Conservation (phyloP, 2,329 filamentous ascomycete genomes). For the Pestalotiopsis sp. region DNA sequence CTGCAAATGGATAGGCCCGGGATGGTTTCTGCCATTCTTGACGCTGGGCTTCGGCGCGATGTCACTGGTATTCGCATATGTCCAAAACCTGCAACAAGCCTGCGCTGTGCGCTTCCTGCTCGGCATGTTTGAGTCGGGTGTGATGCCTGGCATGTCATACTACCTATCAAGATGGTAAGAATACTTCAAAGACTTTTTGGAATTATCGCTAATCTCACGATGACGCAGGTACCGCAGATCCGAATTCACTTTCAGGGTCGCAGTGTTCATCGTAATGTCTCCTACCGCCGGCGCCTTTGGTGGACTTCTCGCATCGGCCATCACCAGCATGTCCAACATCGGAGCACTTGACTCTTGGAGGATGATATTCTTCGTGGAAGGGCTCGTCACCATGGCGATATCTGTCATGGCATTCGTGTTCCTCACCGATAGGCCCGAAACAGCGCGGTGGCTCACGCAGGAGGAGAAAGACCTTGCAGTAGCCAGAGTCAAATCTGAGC, state of each 20-base stretch:
- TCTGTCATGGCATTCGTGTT: conserved; percentile 65
- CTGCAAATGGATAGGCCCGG: conserved; percentile 73
- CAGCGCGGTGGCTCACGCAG: conserved; percentile 65
- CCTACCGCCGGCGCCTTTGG: conserved; percentile 74
- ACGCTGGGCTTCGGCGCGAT: conserved; percentile 65
- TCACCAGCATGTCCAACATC: conserved; percentile 63
- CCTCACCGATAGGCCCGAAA: conserved; percentile 70
- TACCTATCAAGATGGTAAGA: conserved; percentile 67
- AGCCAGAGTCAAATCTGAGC: conserved; percentile 70
- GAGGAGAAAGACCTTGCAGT: conserved; percentile 70
- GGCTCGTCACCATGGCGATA: conserved; percentile 56
- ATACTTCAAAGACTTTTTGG: not conserved
- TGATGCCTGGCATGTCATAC: conserved; percentile 75
- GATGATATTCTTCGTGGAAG: conserved; percentile 39
- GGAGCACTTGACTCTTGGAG: conserved; percentile 30
- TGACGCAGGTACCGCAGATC: conserved; percentile 56
- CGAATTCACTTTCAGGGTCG: conserved; percentile 69
- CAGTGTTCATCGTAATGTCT: conserved; percentile 72
- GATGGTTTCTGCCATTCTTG: conserved; percentile 69
- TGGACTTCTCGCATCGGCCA: conserved; percentile 66
- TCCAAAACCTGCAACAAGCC: conserved; percentile 51
- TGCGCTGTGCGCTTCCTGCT: conserved; percentile 69
- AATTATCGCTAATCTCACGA: not conserved
- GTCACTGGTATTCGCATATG: conserved; percentile 69
- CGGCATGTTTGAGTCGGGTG: conserved; percentile 72